phyloP scores from a whole-genome alignment of 345 rosid species.

The Eucalyptus globulus region DNA sequence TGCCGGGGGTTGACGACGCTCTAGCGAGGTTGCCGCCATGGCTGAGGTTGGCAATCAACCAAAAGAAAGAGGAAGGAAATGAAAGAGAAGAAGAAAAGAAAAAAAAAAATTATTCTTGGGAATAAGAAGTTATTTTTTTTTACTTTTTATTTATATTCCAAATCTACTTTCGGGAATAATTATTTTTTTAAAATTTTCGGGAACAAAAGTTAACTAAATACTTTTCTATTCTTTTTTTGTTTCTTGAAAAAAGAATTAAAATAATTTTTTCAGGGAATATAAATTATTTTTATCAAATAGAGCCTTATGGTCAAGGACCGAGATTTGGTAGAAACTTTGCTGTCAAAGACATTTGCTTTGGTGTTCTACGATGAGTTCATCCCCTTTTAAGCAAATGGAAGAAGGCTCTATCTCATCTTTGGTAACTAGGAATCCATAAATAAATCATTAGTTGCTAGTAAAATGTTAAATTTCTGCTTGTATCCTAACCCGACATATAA shows the following conservation, averaged over 20 bases:
- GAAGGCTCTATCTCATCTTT: neutral
- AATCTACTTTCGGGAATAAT: fast-evolving
- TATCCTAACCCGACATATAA: neutral
- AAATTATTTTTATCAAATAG: no score
- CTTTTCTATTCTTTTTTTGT: fast-evolving
- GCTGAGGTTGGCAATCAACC: fast-evolving
- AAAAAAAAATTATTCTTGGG: fast-evolving
- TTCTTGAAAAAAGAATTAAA: fast-evolving
- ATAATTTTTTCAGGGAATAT: no score
- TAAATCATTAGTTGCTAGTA: neutral
- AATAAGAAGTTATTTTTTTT: no score
- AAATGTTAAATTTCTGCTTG: neutral
- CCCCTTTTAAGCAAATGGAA: neutral
- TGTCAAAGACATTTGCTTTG: neutral
- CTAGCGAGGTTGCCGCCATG: fast-evolving
- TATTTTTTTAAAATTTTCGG: no score
- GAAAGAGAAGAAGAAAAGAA: no score
- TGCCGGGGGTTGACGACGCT: fast-evolving
- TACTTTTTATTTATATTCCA: no score
- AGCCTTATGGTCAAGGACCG: neutral
- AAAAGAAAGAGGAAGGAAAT: no score
- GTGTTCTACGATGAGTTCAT: neutral
- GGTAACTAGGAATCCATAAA: neutral
- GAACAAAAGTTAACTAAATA: no score
- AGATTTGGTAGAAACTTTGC: neutral